Evolutionary conservation across 257 asterid species (phyloP).

Genomic region (Scutellaria minor): DNA sequence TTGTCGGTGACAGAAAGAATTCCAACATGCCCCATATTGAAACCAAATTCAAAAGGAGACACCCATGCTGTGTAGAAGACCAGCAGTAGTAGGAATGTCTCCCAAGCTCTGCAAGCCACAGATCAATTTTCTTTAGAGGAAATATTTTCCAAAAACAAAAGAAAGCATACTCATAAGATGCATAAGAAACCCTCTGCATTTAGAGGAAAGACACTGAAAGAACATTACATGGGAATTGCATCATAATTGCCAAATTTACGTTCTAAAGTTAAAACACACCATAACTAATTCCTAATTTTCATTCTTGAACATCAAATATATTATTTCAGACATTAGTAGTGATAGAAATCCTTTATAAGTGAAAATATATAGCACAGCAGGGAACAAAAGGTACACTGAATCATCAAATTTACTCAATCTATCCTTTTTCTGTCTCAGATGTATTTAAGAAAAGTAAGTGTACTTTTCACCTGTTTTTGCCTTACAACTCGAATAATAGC

Average conservation of each 20-base stretch:
- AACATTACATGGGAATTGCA: not conserved
- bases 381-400: no score
- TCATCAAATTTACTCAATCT: no score
- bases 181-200: not conserved
- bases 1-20: slow-evolving; percentile 59
- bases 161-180: not conserved
- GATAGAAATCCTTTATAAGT: no score
- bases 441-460: not conserved
- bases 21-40: slow-evolving; percentile 43
- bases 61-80: slow-evolving; percentile 91
- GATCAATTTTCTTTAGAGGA: not conserved
- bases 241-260: slow-evolving; percentile 6
- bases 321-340: no score
- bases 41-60: slow-evolving; percentile 74
- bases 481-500: not conserved
- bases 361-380: no score
- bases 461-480: not conserved
- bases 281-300: no score
- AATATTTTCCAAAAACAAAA: not conserved
- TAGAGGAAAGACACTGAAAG: not conserved
- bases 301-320: no score
- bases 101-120: slow-evolving; percentile 62
- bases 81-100: slow-evolving; percentile 50
- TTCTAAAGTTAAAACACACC: not conserved
- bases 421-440: not conserved